A percentile compares a stretch with the other conserved stretches of the same genome.
These are phyloP conservation scores for Hygrophila difformis DNA, from an alignment of 257 asterid species.

Conservation along the genomic window DNA sequence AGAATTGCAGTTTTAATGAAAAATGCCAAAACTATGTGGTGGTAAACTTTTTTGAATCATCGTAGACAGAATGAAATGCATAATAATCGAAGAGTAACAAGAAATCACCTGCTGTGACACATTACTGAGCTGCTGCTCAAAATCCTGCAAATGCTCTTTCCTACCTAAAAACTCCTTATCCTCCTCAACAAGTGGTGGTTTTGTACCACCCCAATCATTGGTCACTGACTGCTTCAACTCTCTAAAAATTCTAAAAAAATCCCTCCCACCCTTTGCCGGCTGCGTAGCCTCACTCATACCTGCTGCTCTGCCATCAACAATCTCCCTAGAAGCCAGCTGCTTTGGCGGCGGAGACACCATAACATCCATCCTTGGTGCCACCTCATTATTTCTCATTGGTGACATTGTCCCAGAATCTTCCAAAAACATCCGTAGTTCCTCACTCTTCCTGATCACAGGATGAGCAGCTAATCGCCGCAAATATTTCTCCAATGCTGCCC, in stretches of 20 bases:
- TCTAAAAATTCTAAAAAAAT: conserved; percentile 64
- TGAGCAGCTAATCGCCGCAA: conserved; percentile 61
- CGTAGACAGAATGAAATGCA: conserved; percentile 1
- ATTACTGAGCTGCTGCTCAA: conserved; percentile 77
- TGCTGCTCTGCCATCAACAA: conserved; percentile 21
- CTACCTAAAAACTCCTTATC: conserved; percentile 73
- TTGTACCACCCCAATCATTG: conserved; percentile 84
- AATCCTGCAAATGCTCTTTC: conserved; percentile 62
- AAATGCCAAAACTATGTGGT: background rate
- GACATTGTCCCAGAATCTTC: conserved; percentile 42
- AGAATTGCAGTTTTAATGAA: background rate
- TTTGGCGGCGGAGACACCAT: conserved; percentile 58
- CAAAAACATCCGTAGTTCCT: conserved; percentile 67
- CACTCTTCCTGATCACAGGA: conserved; percentile 59
- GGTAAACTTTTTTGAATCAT: too few relatives aligned
- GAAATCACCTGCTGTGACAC: conserved; percentile 85
- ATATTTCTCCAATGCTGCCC: conserved; percentile 80
- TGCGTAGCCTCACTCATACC: conserved; percentile 44
- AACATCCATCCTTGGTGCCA: conserved; percentile 55
- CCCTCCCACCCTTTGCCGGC: conserved; percentile 77
- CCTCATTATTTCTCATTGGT: conserved; percentile 44
- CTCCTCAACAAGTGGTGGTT: conserved; percentile 69
- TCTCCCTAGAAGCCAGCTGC: conserved; percentile 45
- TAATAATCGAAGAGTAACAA: conserved; percentile 8
- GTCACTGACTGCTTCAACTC: conserved; percentile 85